These are phyloP conservation scores for Pseudogymnoascus sp. DNA, from an alignment of 2,329 filamentous ascomycete genomes.

Conservation along the genomic window DNA sequence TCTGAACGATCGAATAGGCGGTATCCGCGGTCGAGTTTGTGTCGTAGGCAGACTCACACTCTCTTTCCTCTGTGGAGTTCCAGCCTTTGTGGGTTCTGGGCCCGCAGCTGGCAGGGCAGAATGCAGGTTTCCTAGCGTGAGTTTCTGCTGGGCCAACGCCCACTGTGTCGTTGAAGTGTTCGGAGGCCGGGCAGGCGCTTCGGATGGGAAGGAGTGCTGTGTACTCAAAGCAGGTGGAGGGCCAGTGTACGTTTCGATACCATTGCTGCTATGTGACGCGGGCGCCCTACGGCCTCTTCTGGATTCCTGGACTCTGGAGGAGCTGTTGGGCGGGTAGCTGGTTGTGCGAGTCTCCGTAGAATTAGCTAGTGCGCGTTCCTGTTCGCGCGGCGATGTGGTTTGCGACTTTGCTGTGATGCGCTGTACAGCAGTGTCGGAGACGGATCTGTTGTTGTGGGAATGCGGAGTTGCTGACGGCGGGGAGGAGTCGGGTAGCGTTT, in stretches of 20 bases:
- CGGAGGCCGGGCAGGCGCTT: background rate
- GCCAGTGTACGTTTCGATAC: constrained; percentile 10
- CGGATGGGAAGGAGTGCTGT: background rate
- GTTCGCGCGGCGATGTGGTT: background rate
- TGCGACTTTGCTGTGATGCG: constrained; percentile 2
- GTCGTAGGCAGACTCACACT: background rate
- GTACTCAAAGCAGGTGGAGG: constrained; percentile 11
- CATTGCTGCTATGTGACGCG: constrained; percentile 13
- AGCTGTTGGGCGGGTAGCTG: constrained; percentile 1
- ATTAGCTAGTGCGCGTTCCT: constrained; percentile 3
- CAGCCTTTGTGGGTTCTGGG: background rate
- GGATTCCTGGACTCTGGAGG: background rate
- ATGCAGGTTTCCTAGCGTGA: background rate
- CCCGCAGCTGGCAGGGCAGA: background rate
- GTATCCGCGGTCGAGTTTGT: background rate
- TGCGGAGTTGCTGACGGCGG: background rate
- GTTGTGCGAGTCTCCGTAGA: background rate
- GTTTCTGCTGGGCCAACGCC: constrained; percentile 11
- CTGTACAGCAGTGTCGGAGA: background rate
- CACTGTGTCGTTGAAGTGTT: constrained; percentile 11
- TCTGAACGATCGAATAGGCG: constrained; percentile 12
- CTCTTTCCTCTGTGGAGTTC: background rate
- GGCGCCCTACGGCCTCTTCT: background rate
- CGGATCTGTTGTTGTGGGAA: background rate
- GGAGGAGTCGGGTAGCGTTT: background rate